These are phyloP conservation scores for Amylostereum areolatum DNA, from an alignment of 1,284 basidiomycete species.

Conservation along the genomic window DNA sequence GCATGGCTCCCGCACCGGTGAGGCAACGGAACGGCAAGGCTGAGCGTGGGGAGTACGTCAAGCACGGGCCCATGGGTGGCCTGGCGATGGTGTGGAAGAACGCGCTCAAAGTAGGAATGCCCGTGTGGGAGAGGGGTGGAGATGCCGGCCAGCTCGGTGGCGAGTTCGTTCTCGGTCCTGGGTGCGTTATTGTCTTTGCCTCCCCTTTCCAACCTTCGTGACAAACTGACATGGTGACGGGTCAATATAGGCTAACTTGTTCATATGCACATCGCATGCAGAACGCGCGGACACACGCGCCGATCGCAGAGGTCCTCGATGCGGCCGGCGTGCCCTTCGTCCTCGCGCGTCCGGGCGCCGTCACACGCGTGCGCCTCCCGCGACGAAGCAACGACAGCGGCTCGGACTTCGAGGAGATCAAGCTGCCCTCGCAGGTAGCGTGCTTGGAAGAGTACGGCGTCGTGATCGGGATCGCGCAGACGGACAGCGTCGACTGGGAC, in stretches of 20 bases:
- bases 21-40: slow-evolving; percentile 41
- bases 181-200: slow-evolving; percentile 32
- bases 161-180: slow-evolving; percentile 83
- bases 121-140: slow-evolving; percentile 75
- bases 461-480: not conserved
- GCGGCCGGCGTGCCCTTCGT: slow-evolving; percentile 42
- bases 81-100: slow-evolving; percentile 66
- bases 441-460: not conserved
- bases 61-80: slow-evolving; percentile 57
- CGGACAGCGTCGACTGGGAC: slow-evolving; percentile 9
- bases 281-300: slow-evolving; percentile 61
- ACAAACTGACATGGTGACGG: slow-evolving; percentile 11
- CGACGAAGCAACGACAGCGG: not conserved
- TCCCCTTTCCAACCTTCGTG: not conserved
- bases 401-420: not conserved
- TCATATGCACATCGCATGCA: slow-evolving; percentile 71
- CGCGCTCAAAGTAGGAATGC: slow-evolving; percentile 65
- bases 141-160: slow-evolving; percentile 78
- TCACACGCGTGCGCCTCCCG: not conserved
- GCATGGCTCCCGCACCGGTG: slow-evolving; percentile 24
- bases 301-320: slow-evolving; percentile 59
- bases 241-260: slow-evolving; percentile 41
- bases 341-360: not conserved
- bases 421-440: too few relatives aligned
- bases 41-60: slow-evolving; percentile 56